Base-by-base conservation (phyloP, 768 basidiomycete species). In the Arthromyces matolae region DNA sequence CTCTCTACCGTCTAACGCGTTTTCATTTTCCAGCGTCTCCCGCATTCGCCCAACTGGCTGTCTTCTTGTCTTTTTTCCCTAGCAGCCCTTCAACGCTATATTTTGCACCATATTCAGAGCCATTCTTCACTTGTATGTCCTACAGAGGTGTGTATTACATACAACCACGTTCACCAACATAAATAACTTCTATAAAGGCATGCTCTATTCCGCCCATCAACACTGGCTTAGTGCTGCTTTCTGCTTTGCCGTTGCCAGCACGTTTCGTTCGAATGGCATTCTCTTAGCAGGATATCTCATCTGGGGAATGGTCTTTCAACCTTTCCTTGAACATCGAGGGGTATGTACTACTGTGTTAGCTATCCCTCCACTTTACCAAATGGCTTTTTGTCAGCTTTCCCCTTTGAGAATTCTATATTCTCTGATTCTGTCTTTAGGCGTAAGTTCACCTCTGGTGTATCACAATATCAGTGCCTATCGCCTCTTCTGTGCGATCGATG, bases 61-160 rank as follows among this genome's bases (percentile, higher is more conserved):
- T 82, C 0, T 51, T 84, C 16, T 71, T 96, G 16, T 92, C 89
- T 19, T 70, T 93, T 34, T 59, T 98, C 5, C 79, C 91, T 0
- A 89, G 86, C 44, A 90, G 92, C 36, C 93, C 93, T 2, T 76
- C 78, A 0, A 83, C 87, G 0, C 64, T 89, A 18, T 76, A 81
- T 20, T 75, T 85, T 37, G 83, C 85, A 0, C 77, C 87, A 0
- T 95, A 89, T 63, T 81, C 71, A 40, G 95, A 98, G 59, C 89
- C 93, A 0, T 86, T 92, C 63, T 94, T 89, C 64, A 86, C 93
- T 0, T 79, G 79, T 50, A 66, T 88, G 20, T 87, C 91, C 0
- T 95, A 94, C 61, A 71, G 66, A 59, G 91, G 88, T 73, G 60
- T 51, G 69, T 51, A 1, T 51, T 54, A 10, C 38, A 53, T 53